Evolutionary conservation across 2,329 filamentous ascomycete genomes (phyloP), one percentile per base, ranked within the genome.

Genomic region (Ploettnerulaceae sp.): DNA sequence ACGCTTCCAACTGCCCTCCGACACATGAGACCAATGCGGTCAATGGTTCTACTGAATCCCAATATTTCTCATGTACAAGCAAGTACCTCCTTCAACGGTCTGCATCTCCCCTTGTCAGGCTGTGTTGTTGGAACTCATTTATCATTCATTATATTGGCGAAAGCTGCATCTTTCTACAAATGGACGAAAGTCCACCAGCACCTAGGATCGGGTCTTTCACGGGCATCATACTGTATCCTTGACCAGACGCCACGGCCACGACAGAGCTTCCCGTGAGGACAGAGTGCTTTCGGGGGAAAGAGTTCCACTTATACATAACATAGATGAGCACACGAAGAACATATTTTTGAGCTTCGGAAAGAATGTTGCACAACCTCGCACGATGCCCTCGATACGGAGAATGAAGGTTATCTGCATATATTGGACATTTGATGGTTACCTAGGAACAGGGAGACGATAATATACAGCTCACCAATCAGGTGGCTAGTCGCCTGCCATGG

Each of bases 391-490:
- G 36, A 39, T 20, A 45, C 34, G 38, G 29, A 21, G 47, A 48
- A 43, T 48, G 36, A 38, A 45, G 52, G 52, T 53, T 52, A 46
- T 57, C 44, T 58, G 54, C 54, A 59, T 57, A 54, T 59, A 60
- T 55, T 58, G 54, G 55, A 58, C 57, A n/a, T 51, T 51, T 47
- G 53, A 59, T 57, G 44, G 45, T 47, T 53, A 45, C 29, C 56
- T 36, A 51, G 56, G 56, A 52, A 54, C 41, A 47, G 36, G 44
- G 40, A 29, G 37, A 41, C n/a, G 40, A 47, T 34, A 53, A 52
- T 20, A 48, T 45, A n/a, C n/a, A n/a, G n/a, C n/a, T 55, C 47
- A 37, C 45, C 50, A 54, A 39, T 38, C 45, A 45, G 47, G 50
- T 39, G 22, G 56, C 43, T 35, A 56, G 58, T 58, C 54, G 47